phyloP scores from a whole-genome alignment of 768 basidiomycete species.

The Astraeus odoratus region DNA sequence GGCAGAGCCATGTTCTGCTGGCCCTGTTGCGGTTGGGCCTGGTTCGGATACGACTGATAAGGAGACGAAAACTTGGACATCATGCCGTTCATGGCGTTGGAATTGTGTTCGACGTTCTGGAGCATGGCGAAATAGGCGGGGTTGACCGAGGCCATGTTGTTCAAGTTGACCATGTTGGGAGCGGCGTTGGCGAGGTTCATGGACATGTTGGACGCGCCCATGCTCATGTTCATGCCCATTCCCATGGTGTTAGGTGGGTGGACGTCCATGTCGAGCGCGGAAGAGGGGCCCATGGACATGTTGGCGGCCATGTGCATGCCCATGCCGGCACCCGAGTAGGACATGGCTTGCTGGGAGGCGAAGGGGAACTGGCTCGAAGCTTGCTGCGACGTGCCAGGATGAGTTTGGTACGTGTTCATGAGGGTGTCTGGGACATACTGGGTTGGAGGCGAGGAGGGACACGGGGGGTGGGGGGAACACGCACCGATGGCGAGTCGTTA shows the following conservation, averaged over 20 bases:
- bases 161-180: slow-evolving; percentile 2
- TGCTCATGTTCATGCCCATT: slow-evolving; percentile 3
- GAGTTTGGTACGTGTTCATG: slow-evolving; percentile 9
- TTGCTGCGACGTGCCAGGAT: slow-evolving; percentile 10
- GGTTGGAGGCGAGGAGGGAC: background rate
- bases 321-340: slow-evolving; percentile 14
- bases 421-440: background rate
- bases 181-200: slow-evolving; percentile 5
- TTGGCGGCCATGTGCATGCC: slow-evolving; percentile 8
- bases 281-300: slow-evolving; percentile 4
- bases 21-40: slow-evolving; percentile 9
- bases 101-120: slow-evolving; percentile 14
- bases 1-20: slow-evolving; percentile 12
- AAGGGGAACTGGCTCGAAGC: slow-evolving; percentile 20
- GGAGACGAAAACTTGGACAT: slow-evolving; percentile 9
- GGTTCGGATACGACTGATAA: slow-evolving; percentile 12
- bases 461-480: background rate
- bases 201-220: slow-evolving; percentile 6
- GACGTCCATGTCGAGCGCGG: slow-evolving; percentile 2
- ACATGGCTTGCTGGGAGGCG: slow-evolving; percentile 8
- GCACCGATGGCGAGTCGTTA: slow-evolving; percentile 8
- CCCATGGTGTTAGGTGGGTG: background rate
- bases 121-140: slow-evolving; percentile 28
- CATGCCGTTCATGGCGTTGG: slow-evolving; percentile 7
- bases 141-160: slow-evolving; percentile 18